phyloP scores from a whole-genome alignment of 305 asterid species.

The Fraxinus sp. region DNA sequence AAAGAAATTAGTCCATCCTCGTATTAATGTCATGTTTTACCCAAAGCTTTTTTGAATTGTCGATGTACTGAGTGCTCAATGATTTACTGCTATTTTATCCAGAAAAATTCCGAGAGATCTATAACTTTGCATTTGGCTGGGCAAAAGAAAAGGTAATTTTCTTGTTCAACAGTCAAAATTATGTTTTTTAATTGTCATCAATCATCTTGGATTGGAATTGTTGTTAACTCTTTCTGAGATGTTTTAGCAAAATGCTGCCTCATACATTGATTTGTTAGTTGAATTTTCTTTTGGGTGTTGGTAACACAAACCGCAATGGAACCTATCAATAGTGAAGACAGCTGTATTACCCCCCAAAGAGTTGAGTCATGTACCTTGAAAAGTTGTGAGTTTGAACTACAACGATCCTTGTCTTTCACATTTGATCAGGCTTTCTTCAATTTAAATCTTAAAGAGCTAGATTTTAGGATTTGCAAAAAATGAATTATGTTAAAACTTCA shows the following conservation, averaged over 20 bases:
- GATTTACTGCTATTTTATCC: slow-evolving; percentile 28
- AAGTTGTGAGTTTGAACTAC: not conserved
- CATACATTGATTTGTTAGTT: not conserved
- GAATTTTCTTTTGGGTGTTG: not conserved
- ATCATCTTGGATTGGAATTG: not conserved
- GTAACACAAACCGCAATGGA: not conserved
- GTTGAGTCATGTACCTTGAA: not conserved
- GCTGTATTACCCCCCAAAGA: not conserved
- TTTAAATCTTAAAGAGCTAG: not conserved
- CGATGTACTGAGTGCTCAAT: not conserved
- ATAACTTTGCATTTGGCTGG: slow-evolving; percentile 97
- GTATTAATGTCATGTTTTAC: not conserved
- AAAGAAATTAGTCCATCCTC: not conserved
- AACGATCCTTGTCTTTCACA: not conserved
- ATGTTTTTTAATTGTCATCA: not conserved
- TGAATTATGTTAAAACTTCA: not conserved
- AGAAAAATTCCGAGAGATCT: slow-evolving; percentile 89
- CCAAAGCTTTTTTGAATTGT: not conserved
- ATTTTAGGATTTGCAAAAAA: not conserved
- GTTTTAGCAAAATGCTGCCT: not conserved
- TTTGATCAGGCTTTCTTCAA: not conserved
- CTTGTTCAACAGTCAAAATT: not conserved
- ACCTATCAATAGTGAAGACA: not conserved
- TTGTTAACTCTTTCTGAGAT: not conserved
- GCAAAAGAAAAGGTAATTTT: slow-evolving; percentile 89